A percentile compares a stretch with the other conserved stretches of the same genome.
Conservation (phyloP, 2,329 filamentous ascomycete species). For the Colletotrichum tropicale region DNA sequence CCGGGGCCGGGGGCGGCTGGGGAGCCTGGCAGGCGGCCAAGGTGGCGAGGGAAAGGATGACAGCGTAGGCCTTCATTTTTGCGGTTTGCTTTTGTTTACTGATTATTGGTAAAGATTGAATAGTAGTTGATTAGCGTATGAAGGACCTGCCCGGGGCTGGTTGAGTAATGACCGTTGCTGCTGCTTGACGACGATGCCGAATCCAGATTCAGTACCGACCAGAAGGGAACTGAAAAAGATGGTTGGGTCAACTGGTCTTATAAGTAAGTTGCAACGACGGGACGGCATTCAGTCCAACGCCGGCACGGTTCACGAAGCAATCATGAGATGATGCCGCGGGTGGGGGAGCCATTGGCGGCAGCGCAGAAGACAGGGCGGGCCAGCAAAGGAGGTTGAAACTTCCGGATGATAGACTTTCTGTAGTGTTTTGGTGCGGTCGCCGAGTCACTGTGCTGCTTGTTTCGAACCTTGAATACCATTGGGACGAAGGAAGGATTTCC, state of each 20-base stretch:
- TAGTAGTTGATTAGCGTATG: not conserved
- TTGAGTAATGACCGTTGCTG: conserved; percentile 15
- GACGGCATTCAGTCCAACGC: not conserved
- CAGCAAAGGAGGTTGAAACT: not conserved
- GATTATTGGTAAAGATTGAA: conserved; percentile 6
- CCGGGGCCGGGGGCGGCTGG: not conserved
- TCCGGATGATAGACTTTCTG: conserved; percentile 16
- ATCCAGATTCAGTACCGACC: conserved; percentile 8
- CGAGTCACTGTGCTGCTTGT: conserved; percentile 7
- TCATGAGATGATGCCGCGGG: conserved; percentile 3
- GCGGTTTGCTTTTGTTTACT: not conserved
- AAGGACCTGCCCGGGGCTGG: not conserved
- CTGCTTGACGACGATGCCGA: conserved; percentile 10
- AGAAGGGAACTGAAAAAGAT: rapidly evolving
- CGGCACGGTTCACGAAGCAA: not conserved
- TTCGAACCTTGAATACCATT: conserved; percentile 13
- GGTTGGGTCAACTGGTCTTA: not conserved
- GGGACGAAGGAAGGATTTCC: conserved; percentile 17
- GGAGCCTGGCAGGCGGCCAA: conserved; percentile 1
- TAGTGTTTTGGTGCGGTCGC: conserved; percentile 18
- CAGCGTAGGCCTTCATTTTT: conserved; percentile 16
- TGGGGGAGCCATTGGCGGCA: not conserved
- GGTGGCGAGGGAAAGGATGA: conserved; percentile 5
- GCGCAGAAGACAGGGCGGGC: not conserved
- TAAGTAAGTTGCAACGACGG: conserved; percentile 5